Base-by-base conservation (phyloP, 2,329 filamentous ascomycete species). In the Tolypocladium ophioglossoides region DNA sequence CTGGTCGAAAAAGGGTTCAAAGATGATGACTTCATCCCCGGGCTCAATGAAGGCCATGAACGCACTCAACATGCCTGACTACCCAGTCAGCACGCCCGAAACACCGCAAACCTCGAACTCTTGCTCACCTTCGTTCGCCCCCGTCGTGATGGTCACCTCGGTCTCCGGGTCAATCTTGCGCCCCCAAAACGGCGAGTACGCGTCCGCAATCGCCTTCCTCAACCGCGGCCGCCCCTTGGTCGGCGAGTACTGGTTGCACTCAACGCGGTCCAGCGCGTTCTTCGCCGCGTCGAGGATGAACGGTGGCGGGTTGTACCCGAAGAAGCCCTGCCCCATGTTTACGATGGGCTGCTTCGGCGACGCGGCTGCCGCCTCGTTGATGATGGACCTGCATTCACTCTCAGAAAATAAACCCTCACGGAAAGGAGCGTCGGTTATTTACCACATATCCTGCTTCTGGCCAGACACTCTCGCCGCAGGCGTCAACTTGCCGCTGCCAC, bases 1-100 rank as follows among this genome's bases (percentile, higher is more conserved):
- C 84, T 99, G 94, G 72, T 99, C 94, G 68, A 97, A 99, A 74
- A 96, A 99, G 12, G 94, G 94, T 74, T 99, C 94, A 68, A 99
- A 96, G 54, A 99, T 82, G 61, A 99, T 96, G 60, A 96, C 94
- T 71, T 99, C 94, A 66, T 99, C 94, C 14, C 90, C 94, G 1
- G 83, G 80, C 71, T 99, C 94, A 55, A 99, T 84, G 63, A 99
- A 99, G 3, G 82, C 94, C 94, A 99, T 97, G 67, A 99, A 97
- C 0, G 91, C 94, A 67, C 89, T 92, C 60, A 99, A 78, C 90
- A 97, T 97, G 64, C 89, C 62, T 64, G 20, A 0, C 37, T 9
- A 14, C 18, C 35, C n/a, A 11, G 35, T 54, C 40, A 56, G 40
- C 7, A n/a, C 18, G 10, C 52, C n/a, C 22, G 6, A 2, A 22